A percentile compares a stretch with the other conserved stretches of the same genome.
Conservation (phyloP, 2,329 filamentous ascomycete species). For the Alternaria viburni region DNA sequence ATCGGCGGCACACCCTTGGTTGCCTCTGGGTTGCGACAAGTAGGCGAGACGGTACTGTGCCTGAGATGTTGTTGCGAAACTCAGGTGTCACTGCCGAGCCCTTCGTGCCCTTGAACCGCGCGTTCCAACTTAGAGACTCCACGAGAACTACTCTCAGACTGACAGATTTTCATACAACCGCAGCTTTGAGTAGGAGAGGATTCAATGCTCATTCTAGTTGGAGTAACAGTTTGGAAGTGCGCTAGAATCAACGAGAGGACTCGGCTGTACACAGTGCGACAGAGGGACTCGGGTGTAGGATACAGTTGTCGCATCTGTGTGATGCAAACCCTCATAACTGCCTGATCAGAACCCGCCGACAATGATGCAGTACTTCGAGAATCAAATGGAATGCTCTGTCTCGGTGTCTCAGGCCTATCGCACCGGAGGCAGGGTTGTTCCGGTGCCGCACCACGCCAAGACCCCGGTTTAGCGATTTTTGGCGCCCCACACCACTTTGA, state of each 20-base stretch:
- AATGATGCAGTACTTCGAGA: neutral
- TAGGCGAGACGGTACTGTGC: neutral
- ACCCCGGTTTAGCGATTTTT: slow-evolving; percentile 14
- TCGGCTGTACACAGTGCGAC: neutral
- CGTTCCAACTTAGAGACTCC: neutral
- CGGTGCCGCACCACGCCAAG: slow-evolving; percentile 2
- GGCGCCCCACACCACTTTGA: slow-evolving; percentile 7
- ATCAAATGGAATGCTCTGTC: neutral
- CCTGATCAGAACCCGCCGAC: neutral
- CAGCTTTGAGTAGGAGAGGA: neutral
- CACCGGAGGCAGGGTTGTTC: slow-evolving; percentile 15
- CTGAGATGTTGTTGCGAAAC: neutral
- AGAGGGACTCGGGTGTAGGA: neutral
- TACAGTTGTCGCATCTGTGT: neutral
- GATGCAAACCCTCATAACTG: neutral
- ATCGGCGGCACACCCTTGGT: slow-evolving; percentile 5
- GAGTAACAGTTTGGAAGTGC: neutral
- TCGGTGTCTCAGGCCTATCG: neutral
- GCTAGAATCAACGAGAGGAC: neutral
- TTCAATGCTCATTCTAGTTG: neutral
- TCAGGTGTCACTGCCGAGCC: neutral
- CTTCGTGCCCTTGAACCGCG: neutral
- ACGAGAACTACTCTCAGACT: neutral
- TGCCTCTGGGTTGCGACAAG: neutral
- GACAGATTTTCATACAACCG: neutral